Conservation (phyloP, 352 stramenopile species). For the Poterioochromonas sp. region DNA sequence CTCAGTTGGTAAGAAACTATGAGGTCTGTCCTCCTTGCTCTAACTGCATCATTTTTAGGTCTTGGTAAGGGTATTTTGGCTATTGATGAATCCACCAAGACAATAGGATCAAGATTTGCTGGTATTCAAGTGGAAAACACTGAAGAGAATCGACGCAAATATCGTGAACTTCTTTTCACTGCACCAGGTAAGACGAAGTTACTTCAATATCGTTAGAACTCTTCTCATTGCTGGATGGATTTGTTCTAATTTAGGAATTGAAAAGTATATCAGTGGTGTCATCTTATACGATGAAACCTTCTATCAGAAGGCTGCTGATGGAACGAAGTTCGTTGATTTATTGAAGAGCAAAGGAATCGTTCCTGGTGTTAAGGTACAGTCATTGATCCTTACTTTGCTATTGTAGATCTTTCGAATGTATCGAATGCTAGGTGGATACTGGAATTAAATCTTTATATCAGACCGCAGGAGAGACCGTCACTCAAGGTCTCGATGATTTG, state of each 20-base stretch:
- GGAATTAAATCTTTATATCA: constrained; percentile 43
- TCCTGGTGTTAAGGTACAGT: constrained; percentile 53
- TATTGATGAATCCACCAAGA: constrained; percentile 50
- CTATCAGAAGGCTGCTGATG: constrained; percentile 46
- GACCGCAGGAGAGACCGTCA: constrained; percentile 50
- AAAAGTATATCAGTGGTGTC: constrained; percentile 46
- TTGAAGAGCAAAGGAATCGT: constrained; percentile 49
- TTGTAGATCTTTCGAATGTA: neutral
- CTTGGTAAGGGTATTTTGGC: constrained; percentile 50
- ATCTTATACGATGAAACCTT: constrained; percentile 53
- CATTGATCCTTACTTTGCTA: constrained; percentile 48
- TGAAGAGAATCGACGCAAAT: constrained; percentile 49
- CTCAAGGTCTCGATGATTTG: constrained; percentile 51
- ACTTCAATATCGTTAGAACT: neutral
- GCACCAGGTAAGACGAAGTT: constrained; percentile 37
- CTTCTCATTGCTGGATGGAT: too few species aligned
- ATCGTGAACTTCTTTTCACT: constrained; percentile 47
- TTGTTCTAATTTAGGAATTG: constrained; percentile 38
- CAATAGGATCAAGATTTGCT: constrained; percentile 49
- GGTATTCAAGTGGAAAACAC: constrained; percentile 50
- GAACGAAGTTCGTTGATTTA: constrained; percentile 49
- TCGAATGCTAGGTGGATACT: constrained; percentile 36
- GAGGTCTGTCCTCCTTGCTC: too few species aligned
- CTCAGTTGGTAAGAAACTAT: constrained; percentile 42
- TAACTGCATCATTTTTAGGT: too few species aligned